Evolutionary conservation across 768 basidiomycete genomes (phyloP), one percentile per base, ranked within the genome.

Genomic region (Coprinellus micaceus): DNA sequence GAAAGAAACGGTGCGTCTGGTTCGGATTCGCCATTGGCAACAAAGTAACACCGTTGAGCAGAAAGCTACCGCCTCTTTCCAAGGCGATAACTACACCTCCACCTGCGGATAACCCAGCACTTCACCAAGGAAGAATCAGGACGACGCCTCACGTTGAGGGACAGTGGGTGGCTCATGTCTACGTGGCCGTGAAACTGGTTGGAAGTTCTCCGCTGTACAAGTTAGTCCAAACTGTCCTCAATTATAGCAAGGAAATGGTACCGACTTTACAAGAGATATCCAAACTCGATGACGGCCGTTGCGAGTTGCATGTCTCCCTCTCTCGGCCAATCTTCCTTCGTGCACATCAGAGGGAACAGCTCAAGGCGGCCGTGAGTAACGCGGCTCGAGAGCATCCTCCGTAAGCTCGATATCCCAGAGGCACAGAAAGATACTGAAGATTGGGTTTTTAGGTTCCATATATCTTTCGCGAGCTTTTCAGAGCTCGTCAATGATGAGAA

Each of bases 101-200:
- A 1, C 91, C 88, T 0, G 66, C 81, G 4, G 91, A 94, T 66
- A 74, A 91, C 63, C 93, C 94, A 2, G 71, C 84, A 2, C 71
- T 83, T 15, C 94, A 97, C 67, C 93, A 95, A 74, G 95, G 95
- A 13, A 82, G 94, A 28, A 76, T 75, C 46, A 83, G 95, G 28
- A 76, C 84, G 0, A 77, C 75, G 1, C 91, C 92, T 2, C 91
- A 92, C 65, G 84, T 93, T 3, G 88, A 92, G 12, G 95, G 95
- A 0, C 93, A 95, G 65, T 95, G 83, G 66, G 84, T 86, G 1
- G 77, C 88, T 3, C 83, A 95, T 71, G 78, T 94, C 52, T 95
- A 88, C 66, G 74, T 92, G 11, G 81, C 86, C 0, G 64, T 95
- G 65, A 60, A 66, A 52, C 61, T 88, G 26, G 69, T 72, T 47